Percentiles rank a stretch among this genome's conserved stretches.
Conservation (phyloP, 352 stramenopile species). For the Pythium brachiatum region DNA sequence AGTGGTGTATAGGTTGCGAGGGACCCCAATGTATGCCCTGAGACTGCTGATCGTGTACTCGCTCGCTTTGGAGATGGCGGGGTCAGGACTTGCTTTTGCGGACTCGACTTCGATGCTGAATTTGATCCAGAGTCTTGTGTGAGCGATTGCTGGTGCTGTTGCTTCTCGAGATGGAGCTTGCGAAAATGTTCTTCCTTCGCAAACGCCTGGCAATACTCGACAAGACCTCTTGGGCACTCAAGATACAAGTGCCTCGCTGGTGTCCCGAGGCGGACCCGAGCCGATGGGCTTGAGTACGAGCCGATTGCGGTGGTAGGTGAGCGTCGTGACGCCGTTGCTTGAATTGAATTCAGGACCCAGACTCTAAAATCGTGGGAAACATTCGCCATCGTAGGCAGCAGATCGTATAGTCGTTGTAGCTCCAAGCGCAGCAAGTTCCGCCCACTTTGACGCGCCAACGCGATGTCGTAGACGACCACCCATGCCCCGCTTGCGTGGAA, state of each 20-base stretch:
- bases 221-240: constrained; percentile 1
- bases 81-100: not conserved
- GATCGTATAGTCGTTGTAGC: constrained; percentile 8
- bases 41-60: not conserved
- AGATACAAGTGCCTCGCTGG: constrained; percentile 9
- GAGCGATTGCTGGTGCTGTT: constrained; percentile 16
- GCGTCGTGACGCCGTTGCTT: not conserved
- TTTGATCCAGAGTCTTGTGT: not conserved
- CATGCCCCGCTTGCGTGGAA: constrained; percentile 4
- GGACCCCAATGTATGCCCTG: not conserved
- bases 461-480: constrained; percentile 13
- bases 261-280: not conserved
- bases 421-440: constrained; percentile 9
- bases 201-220: constrained; percentile 7
- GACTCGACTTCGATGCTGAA: not conserved
- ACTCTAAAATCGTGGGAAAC: constrained; percentile 13
- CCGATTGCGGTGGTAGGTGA: not conserved
- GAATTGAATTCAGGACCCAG: constrained; percentile 14
- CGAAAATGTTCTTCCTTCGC: constrained; percentile 1
- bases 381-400: not conserved
- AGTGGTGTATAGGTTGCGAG: not conserved
- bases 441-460: not conserved
- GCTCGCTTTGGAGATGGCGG: not conserved
- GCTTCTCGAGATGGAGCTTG: constrained; percentile 9
- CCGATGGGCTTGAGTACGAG: not conserved